phyloP scores from a whole-genome alignment of 1,284 basidiomycete genomes.

The Amylostereum areolatum region DNA sequence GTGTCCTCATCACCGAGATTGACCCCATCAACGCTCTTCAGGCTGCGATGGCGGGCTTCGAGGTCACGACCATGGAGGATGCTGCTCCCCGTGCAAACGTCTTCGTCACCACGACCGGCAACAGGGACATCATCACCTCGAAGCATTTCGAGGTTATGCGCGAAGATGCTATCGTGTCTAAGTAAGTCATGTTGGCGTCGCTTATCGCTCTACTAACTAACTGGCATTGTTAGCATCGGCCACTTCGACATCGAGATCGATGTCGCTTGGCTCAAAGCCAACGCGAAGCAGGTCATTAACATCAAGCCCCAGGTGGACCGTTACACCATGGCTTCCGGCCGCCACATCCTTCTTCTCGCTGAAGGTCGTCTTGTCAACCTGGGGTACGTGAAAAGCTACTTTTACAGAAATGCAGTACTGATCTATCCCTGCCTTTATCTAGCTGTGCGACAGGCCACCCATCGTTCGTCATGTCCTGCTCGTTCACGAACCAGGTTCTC shows the following conservation, averaged over 20 bases:
- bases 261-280: conserved; percentile 96
- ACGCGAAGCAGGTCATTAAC: conserved; percentile 82
- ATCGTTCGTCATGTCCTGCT: conserved; percentile 99
- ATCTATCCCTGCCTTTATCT: conserved; percentile 3
- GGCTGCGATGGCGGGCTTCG: conserved; percentile 99
- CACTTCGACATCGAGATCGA: conserved; percentile 99
- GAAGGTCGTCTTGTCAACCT: conserved; percentile 99
- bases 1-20: conserved; percentile 96
- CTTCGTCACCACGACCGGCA: conserved; percentile 98
- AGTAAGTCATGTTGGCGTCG: conserved; percentile 45
- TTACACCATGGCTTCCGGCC: conserved; percentile 86
- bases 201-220: conserved; percentile 4
- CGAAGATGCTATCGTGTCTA: conserved; percentile 98
- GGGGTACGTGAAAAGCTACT: conserved; percentile 51
- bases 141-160: conserved; percentile 94
- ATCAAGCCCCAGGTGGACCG: conserved; percentile 99
- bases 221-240: conserved; percentile 63
- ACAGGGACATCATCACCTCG: conserved; percentile 95
- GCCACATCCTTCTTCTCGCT: conserved; percentile 95
- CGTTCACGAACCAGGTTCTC: conserved; percentile 97
- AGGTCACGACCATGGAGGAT: conserved; percentile 98
- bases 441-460: conserved; percentile 88
- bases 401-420: background rate
- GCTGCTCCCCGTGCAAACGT: conserved; percentile 86
- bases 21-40: conserved; percentile 99